Conservation (phyloP, 352 stramenopile genomes). For the Pythium dissotocum region DNA sequence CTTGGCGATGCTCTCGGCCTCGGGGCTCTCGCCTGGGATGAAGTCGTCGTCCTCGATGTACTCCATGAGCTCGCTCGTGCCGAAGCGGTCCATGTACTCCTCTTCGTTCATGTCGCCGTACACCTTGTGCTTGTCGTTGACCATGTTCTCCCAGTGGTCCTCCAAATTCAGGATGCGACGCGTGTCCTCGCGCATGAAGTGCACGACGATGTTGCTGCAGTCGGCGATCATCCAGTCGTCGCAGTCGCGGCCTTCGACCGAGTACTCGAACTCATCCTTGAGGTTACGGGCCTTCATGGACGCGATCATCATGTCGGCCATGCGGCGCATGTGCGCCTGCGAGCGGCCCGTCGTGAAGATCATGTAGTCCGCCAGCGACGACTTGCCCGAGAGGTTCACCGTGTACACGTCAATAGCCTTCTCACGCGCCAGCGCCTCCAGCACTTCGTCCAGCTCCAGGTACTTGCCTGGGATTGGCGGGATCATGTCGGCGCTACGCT, state of each 20-base stretch:
- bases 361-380: slow-evolving; percentile 86
- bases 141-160: slow-evolving; percentile 85
- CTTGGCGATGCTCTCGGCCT: slow-evolving; percentile 26
- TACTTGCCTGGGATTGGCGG: slow-evolving; percentile 56
- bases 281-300: slow-evolving; percentile 75
- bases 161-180: slow-evolving; percentile 74
- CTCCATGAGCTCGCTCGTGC: slow-evolving; percentile 85
- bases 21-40: slow-evolving; percentile 18
- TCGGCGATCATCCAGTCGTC: slow-evolving; percentile 94
- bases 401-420: slow-evolving; percentile 82
- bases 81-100: slow-evolving; percentile 89
- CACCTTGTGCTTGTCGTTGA: slow-evolving; percentile 77
- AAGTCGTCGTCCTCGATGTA: slow-evolving; percentile 73
- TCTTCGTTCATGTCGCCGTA: slow-evolving; percentile 83
- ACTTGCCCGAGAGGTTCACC: slow-evolving; percentile 74
- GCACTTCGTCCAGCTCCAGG: slow-evolving; percentile 73
- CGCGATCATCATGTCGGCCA: slow-evolving; percentile 87
- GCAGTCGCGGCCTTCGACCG: slow-evolving; percentile 85
- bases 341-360: slow-evolving; percentile 86
- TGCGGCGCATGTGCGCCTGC: slow-evolving; percentile 84
- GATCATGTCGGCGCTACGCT: slow-evolving; percentile 80
- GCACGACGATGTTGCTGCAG: slow-evolving; percentile 89
- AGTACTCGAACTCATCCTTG: slow-evolving; percentile 77
- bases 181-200: slow-evolving; percentile 82
- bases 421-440: slow-evolving; percentile 61